These are phyloP conservation scores for Auricularia sp. DNA, from an alignment of 768 basidiomycete species.

Conservation along the genomic window DNA sequence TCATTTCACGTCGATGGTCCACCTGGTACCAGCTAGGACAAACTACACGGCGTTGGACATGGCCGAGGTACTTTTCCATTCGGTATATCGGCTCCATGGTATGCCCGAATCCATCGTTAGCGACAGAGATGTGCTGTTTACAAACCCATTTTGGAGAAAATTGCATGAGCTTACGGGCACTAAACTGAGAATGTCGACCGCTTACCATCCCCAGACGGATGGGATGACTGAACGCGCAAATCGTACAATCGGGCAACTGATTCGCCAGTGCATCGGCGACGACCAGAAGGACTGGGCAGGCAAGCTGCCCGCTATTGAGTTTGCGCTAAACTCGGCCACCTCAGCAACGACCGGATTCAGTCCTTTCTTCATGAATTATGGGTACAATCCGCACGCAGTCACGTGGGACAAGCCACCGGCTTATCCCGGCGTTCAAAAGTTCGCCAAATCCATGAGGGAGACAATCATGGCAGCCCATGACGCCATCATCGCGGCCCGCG, in stretches of 20 bases:
- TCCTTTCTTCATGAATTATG: slow-evolving; percentile 28
- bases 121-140: slow-evolving; percentile 25
- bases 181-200: slow-evolving; percentile 21
- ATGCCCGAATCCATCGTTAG: slow-evolving; percentile 20
- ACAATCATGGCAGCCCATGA: too few species aligned
- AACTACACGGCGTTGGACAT: slow-evolving; percentile 25
- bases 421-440: too few species aligned
- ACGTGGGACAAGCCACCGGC: too few species aligned
- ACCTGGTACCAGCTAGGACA: slow-evolving; percentile 18
- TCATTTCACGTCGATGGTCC: slow-evolving; percentile 15
- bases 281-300: slow-evolving; percentile 22
- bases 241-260: neutral
- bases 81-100: slow-evolving; percentile 27
- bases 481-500: too few species aligned
- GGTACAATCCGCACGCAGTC: slow-evolving; percentile 24
- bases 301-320: slow-evolving; percentile 24
- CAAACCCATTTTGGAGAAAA: slow-evolving; percentile 22
- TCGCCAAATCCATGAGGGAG: too few species aligned
- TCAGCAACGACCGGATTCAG: slow-evolving; percentile 25
- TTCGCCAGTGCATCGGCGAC: neutral
- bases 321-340: slow-evolving; percentile 26
- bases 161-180: slow-evolving; percentile 16
- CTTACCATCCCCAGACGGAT: slow-evolving; percentile 30
- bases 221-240: slow-evolving; percentile 19
- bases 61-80: slow-evolving; percentile 24